Base-by-base conservation (phyloP, 805 yeast species). In the Isabelozyma gotoi region DNA sequence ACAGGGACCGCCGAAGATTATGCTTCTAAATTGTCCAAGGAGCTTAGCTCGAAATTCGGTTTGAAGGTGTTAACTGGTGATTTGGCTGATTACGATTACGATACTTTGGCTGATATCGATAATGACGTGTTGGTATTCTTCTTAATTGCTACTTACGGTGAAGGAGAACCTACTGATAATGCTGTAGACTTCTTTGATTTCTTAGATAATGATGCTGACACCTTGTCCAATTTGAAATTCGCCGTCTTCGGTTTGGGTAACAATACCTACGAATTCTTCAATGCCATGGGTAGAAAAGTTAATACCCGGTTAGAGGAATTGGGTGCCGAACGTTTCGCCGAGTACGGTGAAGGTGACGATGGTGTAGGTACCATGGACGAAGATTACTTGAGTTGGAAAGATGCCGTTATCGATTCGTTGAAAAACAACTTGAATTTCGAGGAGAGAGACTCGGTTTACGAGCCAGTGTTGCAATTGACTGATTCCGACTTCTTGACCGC, bases 1-100 rank as follows among this genome's bases (percentile, higher is more conserved):
- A 94, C 99, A 4, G 99, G 99, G 50, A 94, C 99, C 14, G 96
- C 98, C 36, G 99, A 94, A 68, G 99, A 94, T 60, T 92, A 90
- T 57, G 96, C 97, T 15, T 80, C 85, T 54, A 88, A 92, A 61
- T 83, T 90, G 53, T 82, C 96, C 38, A 90, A 91, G 60, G 99
- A 94, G 62, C 81, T 92, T 56, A 81, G 82, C 53, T 74, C 95
- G 19, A 79, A 85, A 62, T 91, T 85, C 60, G 88, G 91, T 36
- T 75, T 94, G 53, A 81, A 83, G 50, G 81, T 92, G 2, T 81
- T 94, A 85, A 81, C 85, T 45, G 94, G 85, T 7, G 98, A 92
- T 65, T 76, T 90, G 40, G 96, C 91, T 35, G 92, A 88, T 58
- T 90, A 83, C 59, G 97, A 92, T 52, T 85, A 76, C 57, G 96